Percentiles rank a stretch among this genome's conserved stretches.
Conservation (phyloP, 306 rosid species). For the Biancaea sappan region DNA sequence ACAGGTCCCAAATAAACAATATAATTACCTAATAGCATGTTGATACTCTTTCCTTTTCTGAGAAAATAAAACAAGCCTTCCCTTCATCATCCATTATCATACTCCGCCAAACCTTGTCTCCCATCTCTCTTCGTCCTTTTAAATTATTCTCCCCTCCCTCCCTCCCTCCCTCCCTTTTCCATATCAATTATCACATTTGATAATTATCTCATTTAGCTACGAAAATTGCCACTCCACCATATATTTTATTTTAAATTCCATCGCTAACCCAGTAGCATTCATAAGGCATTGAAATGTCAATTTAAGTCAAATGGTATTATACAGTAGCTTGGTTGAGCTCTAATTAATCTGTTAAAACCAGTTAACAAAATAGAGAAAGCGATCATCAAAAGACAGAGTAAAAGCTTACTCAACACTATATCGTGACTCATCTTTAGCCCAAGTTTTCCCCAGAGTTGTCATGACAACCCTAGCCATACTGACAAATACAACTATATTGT, state of each 20-base stretch:
- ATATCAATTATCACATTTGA: too few species aligned
- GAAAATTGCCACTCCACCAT: too few species aligned
- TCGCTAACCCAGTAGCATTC: not conserved
- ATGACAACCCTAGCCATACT: constrained; percentile 80
- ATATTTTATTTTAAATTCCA: too few species aligned
- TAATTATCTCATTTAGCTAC: too few species aligned
- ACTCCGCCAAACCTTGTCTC: too few species aligned
- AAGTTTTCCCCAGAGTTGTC: constrained; percentile 82
- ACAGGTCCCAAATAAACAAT: not conserved
- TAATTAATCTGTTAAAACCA: constrained; percentile 10
- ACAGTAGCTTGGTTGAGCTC: not conserved
- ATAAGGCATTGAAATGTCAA: not conserved
- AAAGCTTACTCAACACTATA: constrained; percentile 51
- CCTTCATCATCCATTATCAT: too few species aligned
- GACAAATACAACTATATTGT: constrained; percentile 54
- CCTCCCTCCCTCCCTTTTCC: too few species aligned
- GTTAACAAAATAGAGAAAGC: not conserved
- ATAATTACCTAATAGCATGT: not conserved
- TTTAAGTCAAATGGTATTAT: not conserved
- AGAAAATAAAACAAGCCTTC: not conserved
- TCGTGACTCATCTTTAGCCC: constrained; percentile 71
- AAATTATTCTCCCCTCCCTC: too few species aligned
- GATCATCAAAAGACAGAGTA: constrained; percentile 14
- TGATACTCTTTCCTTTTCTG: not conserved
- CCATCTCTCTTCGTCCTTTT: too few species aligned